Evolutionary conservation across 345 rosid species (phyloP).

Genomic region (Euphorbia peplus): DNA sequence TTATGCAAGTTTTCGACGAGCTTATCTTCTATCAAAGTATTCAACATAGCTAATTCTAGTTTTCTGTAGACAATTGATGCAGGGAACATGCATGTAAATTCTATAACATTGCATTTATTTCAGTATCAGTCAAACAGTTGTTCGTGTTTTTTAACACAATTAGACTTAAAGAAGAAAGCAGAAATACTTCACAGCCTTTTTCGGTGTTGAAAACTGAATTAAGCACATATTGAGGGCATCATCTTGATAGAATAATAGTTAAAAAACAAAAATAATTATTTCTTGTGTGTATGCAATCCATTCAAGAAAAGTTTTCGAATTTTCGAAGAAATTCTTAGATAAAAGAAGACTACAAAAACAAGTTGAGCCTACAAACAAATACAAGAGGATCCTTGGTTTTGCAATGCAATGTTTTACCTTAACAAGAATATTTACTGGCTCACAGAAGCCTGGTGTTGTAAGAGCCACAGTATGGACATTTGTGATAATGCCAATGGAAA

Average conservation of each 20-base stretch:
- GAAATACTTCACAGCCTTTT: neutral
- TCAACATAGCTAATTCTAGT: neutral
- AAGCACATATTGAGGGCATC: neutral
- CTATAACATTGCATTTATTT: too few species aligned
- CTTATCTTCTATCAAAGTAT: neutral
- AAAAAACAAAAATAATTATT: too few species aligned
- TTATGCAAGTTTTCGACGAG: neutral
- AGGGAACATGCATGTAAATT: too few species aligned
- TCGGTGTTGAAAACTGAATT: neutral
- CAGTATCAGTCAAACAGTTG: too few species aligned
- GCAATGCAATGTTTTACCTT: too few species aligned
- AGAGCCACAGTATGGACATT: conserved; percentile 56
- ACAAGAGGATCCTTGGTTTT: neutral
- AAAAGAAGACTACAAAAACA: too few species aligned
- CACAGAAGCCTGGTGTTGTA: conserved; percentile 63
- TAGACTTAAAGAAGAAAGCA: neutral
- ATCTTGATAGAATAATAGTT: neutral
- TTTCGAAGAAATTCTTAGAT: neutral
- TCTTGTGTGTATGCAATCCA: too few species aligned
- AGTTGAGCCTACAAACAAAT: too few species aligned
- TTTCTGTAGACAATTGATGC: too few species aligned
- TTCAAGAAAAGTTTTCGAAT: neutral
- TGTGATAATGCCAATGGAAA: conserved; percentile 68
- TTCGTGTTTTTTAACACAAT: neutral
- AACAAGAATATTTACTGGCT: conserved; percentile 19